Evolutionary conservation across 805 yeast genomes (phyloP).

Genomic region (Candida suzukii): DNA sequence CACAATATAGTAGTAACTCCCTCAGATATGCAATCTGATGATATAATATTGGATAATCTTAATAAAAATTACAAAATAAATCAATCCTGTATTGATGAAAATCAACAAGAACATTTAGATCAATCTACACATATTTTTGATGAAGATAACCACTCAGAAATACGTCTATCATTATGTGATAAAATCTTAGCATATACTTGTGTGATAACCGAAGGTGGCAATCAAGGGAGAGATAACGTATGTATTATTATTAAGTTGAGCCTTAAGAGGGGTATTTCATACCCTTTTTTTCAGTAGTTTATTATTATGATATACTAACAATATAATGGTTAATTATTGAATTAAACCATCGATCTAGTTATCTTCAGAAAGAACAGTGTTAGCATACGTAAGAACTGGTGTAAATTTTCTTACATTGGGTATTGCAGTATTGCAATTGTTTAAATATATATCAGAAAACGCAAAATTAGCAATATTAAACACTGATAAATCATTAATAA

Average conservation of each 20-base stretch:
- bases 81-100: too few species aligned
- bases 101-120: too few species aligned
- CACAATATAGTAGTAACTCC: too few species aligned
- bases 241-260: background rate
- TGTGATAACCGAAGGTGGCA: background rate
- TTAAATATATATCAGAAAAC: slow-evolving; percentile 26
- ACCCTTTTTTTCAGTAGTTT: too few species aligned
- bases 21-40: too few species aligned
- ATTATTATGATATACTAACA: background rate
- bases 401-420: slow-evolving; percentile 46
- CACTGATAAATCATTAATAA: slow-evolving; percentile 41
- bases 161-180: background rate
- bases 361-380: slow-evolving; percentile 55
- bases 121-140: too few species aligned
- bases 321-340: too few species aligned
- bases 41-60: too few species aligned
- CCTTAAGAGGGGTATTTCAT: background rate
- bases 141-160: background rate
- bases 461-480: background rate
- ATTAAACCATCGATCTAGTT: slow-evolving; percentile 17
- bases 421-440: slow-evolving; percentile 45
- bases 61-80: too few species aligned
- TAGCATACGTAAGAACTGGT: slow-evolving; percentile 56
- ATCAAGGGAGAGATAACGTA: background rate
- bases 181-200: background rate